phyloP scores from a whole-genome alignment of 306 rosid genomes.

The Prunus mume region DNA sequence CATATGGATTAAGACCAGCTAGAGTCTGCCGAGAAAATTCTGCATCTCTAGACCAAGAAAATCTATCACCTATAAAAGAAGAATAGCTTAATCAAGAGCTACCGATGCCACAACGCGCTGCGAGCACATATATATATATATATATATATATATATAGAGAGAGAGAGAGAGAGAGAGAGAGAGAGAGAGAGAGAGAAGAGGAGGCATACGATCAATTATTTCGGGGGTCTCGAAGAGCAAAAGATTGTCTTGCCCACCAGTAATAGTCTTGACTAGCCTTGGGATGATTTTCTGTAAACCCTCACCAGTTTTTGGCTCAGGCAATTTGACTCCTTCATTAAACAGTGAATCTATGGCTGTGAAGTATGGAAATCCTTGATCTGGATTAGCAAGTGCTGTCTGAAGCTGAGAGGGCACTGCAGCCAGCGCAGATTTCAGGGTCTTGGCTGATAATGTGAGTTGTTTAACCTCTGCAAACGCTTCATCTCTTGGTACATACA shows the following conservation, averaged over 20 bases:
- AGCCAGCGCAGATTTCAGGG: no score
- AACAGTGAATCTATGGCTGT: slow-evolving; percentile 41
- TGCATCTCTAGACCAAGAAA: slow-evolving; percentile 39
- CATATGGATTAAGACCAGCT: slow-evolving; percentile 43
- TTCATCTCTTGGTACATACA: slow-evolving; percentile 46
- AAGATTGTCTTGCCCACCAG: no score
- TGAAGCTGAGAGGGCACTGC: no score
- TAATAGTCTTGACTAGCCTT: slow-evolving; percentile 33
- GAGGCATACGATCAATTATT: slow-evolving; percentile 23
- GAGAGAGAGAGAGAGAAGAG: no score
- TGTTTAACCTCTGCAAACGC: slow-evolving; percentile 40
- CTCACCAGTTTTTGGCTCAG: no score
- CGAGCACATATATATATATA: no score
- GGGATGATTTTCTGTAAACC: no score
- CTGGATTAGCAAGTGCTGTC: background rate
- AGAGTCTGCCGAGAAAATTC: slow-evolving; percentile 51
- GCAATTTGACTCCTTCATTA: slow-evolving; percentile 23
- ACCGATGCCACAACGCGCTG: no score
- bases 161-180: no score
- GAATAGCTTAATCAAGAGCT: no score
- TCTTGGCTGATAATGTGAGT: slow-evolving; percentile 9
- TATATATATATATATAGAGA: no score
- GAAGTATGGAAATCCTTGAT: slow-evolving; percentile 37
- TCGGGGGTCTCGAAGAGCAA: slow-evolving; percentile 40
- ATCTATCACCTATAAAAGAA: slow-evolving; percentile 36